Conservation (phyloP, 352 stramenopile species). For the Aphanomyces invadans region DNA sequence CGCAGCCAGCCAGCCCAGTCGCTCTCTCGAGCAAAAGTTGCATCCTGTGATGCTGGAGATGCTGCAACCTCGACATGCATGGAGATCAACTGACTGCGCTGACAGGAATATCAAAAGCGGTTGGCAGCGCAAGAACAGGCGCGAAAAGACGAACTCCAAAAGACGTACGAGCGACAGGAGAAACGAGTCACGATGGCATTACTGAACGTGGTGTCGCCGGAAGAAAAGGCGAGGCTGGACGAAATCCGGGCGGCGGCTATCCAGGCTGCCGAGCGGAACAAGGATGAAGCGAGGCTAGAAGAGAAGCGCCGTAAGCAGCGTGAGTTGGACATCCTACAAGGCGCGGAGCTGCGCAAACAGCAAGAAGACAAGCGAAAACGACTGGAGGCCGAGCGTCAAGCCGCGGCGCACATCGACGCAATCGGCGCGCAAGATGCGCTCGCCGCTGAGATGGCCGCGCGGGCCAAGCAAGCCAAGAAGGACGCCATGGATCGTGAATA, state of each 20-base stretch:
- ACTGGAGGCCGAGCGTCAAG: neutral
- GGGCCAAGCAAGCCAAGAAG: slow-evolving; percentile 23
- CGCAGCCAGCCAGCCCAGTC: too few relatives aligned
- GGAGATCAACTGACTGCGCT: too few relatives aligned
- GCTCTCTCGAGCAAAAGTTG: too few relatives aligned
- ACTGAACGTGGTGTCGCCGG: slow-evolving; percentile 20
- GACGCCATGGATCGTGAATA: slow-evolving; percentile 14
- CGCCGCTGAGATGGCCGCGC: slow-evolving; percentile 11
- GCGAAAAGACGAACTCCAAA: neutral
- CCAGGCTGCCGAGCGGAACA: neutral
- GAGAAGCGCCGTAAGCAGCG: slow-evolving; percentile 3
- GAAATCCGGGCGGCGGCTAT: slow-evolving; percentile 5
- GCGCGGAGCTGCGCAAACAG: neutral
- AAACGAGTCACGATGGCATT: slow-evolving; percentile 20
- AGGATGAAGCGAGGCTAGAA: neutral
- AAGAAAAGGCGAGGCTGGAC: slow-evolving; percentile 11
- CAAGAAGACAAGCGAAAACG: slow-evolving; percentile 7
- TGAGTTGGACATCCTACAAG: neutral
- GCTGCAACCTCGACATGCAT: too few relatives aligned
- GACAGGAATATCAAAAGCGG: slow-evolving; percentile 4
- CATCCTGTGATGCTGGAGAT: too few relatives aligned
- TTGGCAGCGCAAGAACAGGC: slow-evolving; percentile 11
- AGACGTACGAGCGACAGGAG: slow-evolving; percentile 19
- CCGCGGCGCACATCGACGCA: neutral
- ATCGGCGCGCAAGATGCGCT: slow-evolving; percentile 13